Evolutionary conservation across 768 basidiomycete species (phyloP), one percentile per base, ranked within the genome.

Genomic region (Termitomyces sp.): DNA sequence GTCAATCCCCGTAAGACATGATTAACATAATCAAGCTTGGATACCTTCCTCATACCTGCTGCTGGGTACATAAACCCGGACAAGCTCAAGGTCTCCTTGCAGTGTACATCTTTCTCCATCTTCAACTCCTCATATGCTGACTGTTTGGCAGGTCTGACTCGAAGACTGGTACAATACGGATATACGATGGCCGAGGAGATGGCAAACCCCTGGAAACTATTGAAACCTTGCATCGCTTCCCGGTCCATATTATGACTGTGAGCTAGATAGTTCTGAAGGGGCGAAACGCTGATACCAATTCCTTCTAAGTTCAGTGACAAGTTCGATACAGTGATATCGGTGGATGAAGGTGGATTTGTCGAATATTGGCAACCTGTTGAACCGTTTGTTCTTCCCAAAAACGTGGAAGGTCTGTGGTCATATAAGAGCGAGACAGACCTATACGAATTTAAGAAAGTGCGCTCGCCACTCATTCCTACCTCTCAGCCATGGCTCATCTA

Each of bases 391-490:
- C 71, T 85, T 41, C 96, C 97, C 0, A 85, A 84, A 61, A 84
- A 86, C 55, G 76, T 92, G 1, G 76, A 83, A 2, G 87, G 87
- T 0, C 68, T 97, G 60, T 99, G 96, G 96, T 77, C 85, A 33
- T 95, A 80, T 74, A 98, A 98, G 69, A 89, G 84, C 51, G 82
- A 86, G 42, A 98, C 97, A 0, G 94, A 98, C 66, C 70, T 98
- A 42, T 98, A 97, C 71, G 94, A 98, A 63, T 99, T 98, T 76
- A 98, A 97, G 76, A 99, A 98, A 81, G 95, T 90, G 53, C 12
- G 23, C 3, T 28, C 38, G 15, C 28, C 21, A 40, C 15, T 49
- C 52, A 17, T n/a, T 19, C 40, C 40, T 41, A 28, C 30, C 15
- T 35, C 8, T 41, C 45, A 26, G 26, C 35, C 43, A 43, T 51